A percentile compares a stretch with the other conserved stretches of the same genome.
These are phyloP conservation scores for Hordeum vulgare DNA, from an alignment of 176 grass and related monocot species.

Conservation along the genomic window DNA sequence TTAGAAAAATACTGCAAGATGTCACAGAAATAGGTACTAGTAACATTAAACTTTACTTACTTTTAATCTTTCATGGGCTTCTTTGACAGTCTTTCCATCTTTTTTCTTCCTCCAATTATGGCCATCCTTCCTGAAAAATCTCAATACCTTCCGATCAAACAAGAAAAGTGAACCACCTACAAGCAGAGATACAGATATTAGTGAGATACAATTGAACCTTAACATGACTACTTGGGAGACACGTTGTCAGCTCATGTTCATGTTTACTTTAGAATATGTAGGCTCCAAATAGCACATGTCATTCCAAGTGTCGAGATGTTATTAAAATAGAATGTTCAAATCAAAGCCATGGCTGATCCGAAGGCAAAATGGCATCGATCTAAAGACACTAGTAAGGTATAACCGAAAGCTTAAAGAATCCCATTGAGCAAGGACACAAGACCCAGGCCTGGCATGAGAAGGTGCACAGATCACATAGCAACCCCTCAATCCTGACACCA, in stretches of 20 bases:
- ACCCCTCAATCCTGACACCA: neutral
- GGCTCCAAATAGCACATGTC: neutral
- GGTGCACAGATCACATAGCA: neutral
- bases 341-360: neutral
- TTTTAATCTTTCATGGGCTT: constrained; percentile 98
- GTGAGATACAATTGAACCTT: neutral
- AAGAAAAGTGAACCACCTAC: constrained; percentile 95
- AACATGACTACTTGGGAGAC: neutral
- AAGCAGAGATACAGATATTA: constrained; percentile 21
- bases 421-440: neutral
- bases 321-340: neutral
- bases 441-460: neutral
- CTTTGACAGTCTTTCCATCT: constrained; percentile 90
- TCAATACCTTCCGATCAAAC: constrained; percentile 94
- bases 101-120: constrained; percentile 98
- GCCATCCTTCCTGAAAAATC: constrained; percentile 92
- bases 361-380: neutral
- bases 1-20: constrained; percentile 11
- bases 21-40: neutral
- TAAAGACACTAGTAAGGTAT: neutral
- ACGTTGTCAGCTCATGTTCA: neutral
- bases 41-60: constrained; percentile 35
- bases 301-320: neutral
- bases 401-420: neutral
- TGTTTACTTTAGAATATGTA: neutral